Base-by-base conservation (phyloP, 768 basidiomycete species). In the Tulasnella calospora region DNA sequence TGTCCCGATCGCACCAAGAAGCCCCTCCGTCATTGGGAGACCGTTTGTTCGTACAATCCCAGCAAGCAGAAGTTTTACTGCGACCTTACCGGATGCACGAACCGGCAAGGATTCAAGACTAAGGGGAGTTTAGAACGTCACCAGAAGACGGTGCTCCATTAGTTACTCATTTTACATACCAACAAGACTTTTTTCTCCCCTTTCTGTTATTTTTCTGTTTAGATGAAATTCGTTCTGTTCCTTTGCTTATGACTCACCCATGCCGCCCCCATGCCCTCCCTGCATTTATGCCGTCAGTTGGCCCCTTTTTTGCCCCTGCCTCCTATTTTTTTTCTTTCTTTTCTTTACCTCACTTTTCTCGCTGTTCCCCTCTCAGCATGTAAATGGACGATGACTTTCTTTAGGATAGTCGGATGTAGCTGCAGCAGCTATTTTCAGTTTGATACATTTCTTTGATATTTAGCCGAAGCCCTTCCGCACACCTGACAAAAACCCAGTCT, bases 61-160 rank as follows among this genome's bases (percentile, higher is more conserved):
- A 35, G 6, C 61, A 67, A 67, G 61, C 61, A 67, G 19, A 67
- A 15, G 30, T 67, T 17, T 15, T 67, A 67, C 30, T 67, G 61
- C 19, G 61, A 67, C 27, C 61, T 67, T 67, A 30, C 61, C 33
- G 30, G 61, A 27, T 67, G 61, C 61, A 67, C 61, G 27, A 67
- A 67, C 33, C 61, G 61, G 12, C 61, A 67, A 27, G 61, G 61
- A 10, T 67, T 67, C 61, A 67, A 67, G 61, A 67, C 61, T 30
- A 67, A 67, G 61, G 33, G 61, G 61, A 67, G 61, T 67, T 67
- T 67, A 67, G 61, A 67, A 9, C 61, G 61, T 15, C 61, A 67
- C 33, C 61, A 67, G 61, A 67, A 67, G 61, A 67, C 27, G 4
- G 61, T 67, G 8, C 30, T 67, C 15, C 61, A 67, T 13, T 67